phyloP scores from a whole-genome alignment of 225 moss, liverwort and hornwort genomes.

The Takakia lepidozioides region DNA sequence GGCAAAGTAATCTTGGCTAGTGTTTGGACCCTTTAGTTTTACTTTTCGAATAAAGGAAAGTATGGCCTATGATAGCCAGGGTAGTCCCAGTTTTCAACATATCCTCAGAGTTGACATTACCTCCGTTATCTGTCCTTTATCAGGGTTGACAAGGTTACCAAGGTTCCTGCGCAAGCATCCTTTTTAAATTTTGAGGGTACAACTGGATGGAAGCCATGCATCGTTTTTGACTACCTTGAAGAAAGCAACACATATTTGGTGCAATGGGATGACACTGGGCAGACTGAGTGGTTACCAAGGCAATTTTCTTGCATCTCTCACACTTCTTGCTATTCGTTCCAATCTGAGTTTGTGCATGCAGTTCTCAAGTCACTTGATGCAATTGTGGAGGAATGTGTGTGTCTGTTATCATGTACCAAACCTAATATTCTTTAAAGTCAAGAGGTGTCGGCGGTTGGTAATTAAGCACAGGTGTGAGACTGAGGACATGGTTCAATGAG shows the following conservation, averaged over 20 bases:
- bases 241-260: slow-evolving; percentile 53
- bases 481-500: slow-evolving; percentile 5
- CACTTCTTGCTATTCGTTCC: too few relatives aligned
- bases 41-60: too few relatives aligned
- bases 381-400: too few relatives aligned
- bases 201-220: slow-evolving; percentile 49
- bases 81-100: background rate
- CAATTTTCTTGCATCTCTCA: slow-evolving; percentile 4
- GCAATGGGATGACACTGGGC: slow-evolving; percentile 61
- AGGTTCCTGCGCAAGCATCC: slow-evolving; percentile 37
- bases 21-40: too few relatives aligned
- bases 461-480: too few relatives aligned
- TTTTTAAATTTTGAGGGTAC: slow-evolving; percentile 30
- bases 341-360: too few relatives aligned
- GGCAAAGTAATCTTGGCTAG: too few relatives aligned
- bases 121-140: too few relatives aligned
- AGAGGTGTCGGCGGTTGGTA: too few relatives aligned
- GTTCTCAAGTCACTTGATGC: too few relatives aligned
- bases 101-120: background rate
- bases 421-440: too few relatives aligned
- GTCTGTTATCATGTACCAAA: too few relatives aligned
- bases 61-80: background rate
- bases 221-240: slow-evolving; percentile 39
- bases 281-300: slow-evolving; percentile 70
- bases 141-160: slow-evolving; percentile 62